Percentiles rank a stretch among this genome's conserved stretches.
Evolutionary conservation across 2,329 filamentous ascomycete species (phyloP).

Genomic region (Hypomyces rosellus): DNA sequence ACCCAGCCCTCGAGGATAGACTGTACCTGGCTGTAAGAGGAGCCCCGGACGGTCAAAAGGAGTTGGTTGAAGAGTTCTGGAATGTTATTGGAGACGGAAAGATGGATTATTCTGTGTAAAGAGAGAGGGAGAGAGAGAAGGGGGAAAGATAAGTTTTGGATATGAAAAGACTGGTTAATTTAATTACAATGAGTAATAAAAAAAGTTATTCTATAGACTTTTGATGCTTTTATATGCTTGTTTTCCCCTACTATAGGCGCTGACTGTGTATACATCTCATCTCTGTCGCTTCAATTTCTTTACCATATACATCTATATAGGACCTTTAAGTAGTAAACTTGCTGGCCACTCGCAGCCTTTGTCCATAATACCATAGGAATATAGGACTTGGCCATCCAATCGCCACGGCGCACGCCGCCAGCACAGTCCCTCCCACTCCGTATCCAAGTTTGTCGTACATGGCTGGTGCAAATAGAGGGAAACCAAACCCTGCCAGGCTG

Average conservation of each 20-base stretch:
- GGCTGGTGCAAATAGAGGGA: conserved; percentile 44
- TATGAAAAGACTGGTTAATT: not conserved
- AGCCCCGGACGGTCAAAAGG: conserved; percentile 52
- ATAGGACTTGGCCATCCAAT: conserved; percentile 36
- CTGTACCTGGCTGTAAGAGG: conserved; percentile 58
- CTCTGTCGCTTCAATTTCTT: not conserved
- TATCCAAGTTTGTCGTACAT: conserved; percentile 39
- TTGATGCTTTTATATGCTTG: no score
- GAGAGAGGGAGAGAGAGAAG: not conserved
- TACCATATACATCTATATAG: not conserved
- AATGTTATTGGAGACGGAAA: conserved; percentile 47
- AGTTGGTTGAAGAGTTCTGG: conserved; percentile 61
- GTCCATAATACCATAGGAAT: conserved; percentile 40
- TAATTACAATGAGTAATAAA: no score
- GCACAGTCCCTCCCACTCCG: conserved; percentile 35
- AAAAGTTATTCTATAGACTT: no score
- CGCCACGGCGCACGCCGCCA: conserved; percentile 37
- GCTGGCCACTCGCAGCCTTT: conserved; percentile 28
- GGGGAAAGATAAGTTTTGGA: not conserved
- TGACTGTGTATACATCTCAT: no score
- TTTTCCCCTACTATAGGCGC: no score
- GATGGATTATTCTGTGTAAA: conserved; percentile 40
- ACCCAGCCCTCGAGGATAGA: conserved; percentile 51
- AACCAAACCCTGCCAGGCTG: conserved; percentile 43
- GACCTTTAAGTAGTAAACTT: conserved; percentile 14